Base-by-base conservation (phyloP, 2,329 filamentous ascomycete genomes). In the Epicoccum nigrum region DNA sequence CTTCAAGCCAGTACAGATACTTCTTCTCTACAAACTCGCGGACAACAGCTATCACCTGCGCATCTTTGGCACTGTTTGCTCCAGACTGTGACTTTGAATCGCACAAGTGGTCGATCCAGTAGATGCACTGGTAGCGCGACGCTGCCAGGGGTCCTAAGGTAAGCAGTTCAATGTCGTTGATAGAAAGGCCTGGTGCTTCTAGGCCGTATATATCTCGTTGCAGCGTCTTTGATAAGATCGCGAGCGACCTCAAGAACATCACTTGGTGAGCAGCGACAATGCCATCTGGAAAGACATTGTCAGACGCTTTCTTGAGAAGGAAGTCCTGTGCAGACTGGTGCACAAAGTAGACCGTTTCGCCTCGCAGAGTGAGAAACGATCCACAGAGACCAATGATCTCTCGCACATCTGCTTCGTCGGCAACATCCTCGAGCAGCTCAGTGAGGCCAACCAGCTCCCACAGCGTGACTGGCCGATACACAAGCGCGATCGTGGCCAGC, bases 391-490 rank as follows among this genome's bases (percentile, higher is more conserved):
- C 11, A 15, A 42, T 60, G 6, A 76, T 57, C 4, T 71, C 48
- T 23, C 39, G 13, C 4, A 74, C 13, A 7, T 59, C 42, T 7
- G 28, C 9, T 13, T 64, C 45, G 11, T 56, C 53, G 20, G 51
- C 31, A 9, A 51, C 33, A 3, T 45, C 54, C 19, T 31, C 39
- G 15, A 52, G 56, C 17, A 40, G n/a, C 2, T 62, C 52, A 15
- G 56, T 27, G 16, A 75, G 23, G 11, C 6, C 23, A 6, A 27
- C 11, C 23, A 27, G 23, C 23, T 27, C 23, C 6, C 6, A 6
- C 28, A 38, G 16, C 0, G 46, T 62, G 16, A 79, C 51, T 2
- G 77, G 77, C 1, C 71, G 72, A 32, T 71, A 74, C 5, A 67
- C 63, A 5, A 65, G 46, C 2, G 62, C 56, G 3, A 19, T 21